Base-by-base conservation (phyloP, 2,329 filamentous ascomycete genomes). In the Mycogone perniciosa region DNA sequence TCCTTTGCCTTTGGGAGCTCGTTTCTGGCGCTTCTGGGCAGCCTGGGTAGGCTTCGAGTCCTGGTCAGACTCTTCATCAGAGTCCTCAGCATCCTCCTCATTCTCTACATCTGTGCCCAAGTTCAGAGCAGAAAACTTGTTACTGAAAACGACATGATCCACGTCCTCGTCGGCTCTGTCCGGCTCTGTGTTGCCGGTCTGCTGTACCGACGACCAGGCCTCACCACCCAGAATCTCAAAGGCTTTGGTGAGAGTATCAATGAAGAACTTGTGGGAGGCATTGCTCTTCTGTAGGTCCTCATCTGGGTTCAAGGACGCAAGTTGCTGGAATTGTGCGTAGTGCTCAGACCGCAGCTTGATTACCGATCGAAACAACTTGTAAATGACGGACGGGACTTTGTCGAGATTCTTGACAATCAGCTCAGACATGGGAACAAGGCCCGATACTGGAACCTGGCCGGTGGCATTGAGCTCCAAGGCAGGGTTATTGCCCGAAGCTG, bases 201-300 rank as follows among this genome's bases (percentile, higher is more conserved):
- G 27, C 41, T 54, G 35, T 35, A 57, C 34, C 20, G 41, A 38
- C 34, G 56, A 47, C 60, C 61, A 66, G 6, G 40, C 38, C 1
- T 62, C 54, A 2, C 69, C 67, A 3, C 71, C 68, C 1, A 74
- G 56, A 9, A 59, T 57, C 0, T 63, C 31, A 34, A 73, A 73
- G 0, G 66, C 65, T 4, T 67, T 54, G 4, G 54, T 60, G 2
- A 76, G 63, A 2, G 61, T 63, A 40, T 74, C 64, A 46, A 76
- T 75, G 54, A 74, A 76, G 35, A 65, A 55, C 41, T 70, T 69
- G 55, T 76, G 71, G 1, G 63, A 62, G 2, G 50, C 54, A 52
- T 74, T 75, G 50, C 65, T 71, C 44, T 58, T 60, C 45, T 70
- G 57, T 6, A 71, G 59, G 6, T 70, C 65, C 5, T 65, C 63